Evolutionary conservation across 2,329 filamentous ascomycete genomes (phyloP).

Genomic region (Arthrobotrys sphaeroides): DNA sequence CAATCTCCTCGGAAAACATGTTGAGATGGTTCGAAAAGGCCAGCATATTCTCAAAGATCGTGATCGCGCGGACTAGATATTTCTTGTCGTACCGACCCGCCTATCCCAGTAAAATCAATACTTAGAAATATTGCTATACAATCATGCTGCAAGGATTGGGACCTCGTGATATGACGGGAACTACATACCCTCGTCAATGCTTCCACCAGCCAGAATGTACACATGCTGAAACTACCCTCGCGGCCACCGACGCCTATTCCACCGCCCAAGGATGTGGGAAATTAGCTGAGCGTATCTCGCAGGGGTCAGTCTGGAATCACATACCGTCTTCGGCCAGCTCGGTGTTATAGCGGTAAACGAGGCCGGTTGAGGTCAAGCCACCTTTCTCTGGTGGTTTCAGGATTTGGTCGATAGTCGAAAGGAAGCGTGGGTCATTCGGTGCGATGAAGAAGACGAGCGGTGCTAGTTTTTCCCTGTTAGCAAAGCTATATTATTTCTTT

Average conservation of each 20-base stretch:
- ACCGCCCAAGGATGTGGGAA: slow-evolving; percentile 38
- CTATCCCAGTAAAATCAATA: slow-evolving; percentile 7
- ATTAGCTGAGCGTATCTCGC: slow-evolving; percentile 40
- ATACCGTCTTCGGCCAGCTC: slow-evolving; percentile 74
- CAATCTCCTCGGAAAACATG: slow-evolving; percentile 83
- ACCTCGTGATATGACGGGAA: neutral
- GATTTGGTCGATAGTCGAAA: slow-evolving; percentile 76
- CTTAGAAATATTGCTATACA: neutral
- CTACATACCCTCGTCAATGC: slow-evolving; percentile 72
- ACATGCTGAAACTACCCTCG: slow-evolving; percentile 82
- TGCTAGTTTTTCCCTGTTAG: slow-evolving; percentile 69
- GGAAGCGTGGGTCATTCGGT: slow-evolving; percentile 78
- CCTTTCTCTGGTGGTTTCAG: slow-evolving; percentile 77
- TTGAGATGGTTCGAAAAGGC: slow-evolving; percentile 78
- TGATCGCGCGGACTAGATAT: slow-evolving; percentile 71
- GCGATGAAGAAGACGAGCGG: slow-evolving; percentile 82
- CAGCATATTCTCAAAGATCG: slow-evolving; percentile 80
- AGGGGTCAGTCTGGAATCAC: slow-evolving; percentile 52
- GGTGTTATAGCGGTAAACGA: slow-evolving; percentile 80
- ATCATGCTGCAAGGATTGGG: neutral
- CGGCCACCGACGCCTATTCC: slow-evolving; percentile 73
- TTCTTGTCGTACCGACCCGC: slow-evolving; percentile 68
- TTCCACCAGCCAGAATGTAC: slow-evolving; percentile 84
- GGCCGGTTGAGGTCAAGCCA: slow-evolving; percentile 76
- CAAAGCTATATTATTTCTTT: neutral